A percentile compares a stretch with the other conserved stretches of the same genome.
These are phyloP conservation scores for Colletotrichum graminicola DNA, from an alignment of 2,329 filamentous ascomycete species.

Conservation along the genomic window DNA sequence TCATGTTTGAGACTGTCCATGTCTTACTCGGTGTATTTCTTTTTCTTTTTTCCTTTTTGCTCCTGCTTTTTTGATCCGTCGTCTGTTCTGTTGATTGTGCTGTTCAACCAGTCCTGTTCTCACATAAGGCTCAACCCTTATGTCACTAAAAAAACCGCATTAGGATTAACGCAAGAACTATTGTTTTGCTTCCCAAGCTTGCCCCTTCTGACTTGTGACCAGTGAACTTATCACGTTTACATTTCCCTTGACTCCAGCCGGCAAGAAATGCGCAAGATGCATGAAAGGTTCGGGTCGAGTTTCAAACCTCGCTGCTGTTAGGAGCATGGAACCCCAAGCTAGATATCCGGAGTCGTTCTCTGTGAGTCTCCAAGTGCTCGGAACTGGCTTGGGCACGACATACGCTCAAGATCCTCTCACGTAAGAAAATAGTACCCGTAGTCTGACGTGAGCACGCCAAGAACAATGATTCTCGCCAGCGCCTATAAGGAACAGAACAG, in stretches of 20 bases:
- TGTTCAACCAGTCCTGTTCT: conserved; percentile 1
- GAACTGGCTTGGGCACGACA: neutral
- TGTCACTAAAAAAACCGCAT: neutral
- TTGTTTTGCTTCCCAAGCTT: neutral
- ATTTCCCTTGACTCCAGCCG: neutral
- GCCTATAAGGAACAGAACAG: neutral
- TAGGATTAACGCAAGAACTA: neutral
- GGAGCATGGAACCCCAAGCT: fast-evolving
- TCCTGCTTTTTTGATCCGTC: neutral
- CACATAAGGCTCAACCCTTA: conserved; percentile 1
- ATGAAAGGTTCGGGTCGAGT: neutral
- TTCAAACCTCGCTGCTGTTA: neutral
- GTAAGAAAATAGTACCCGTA: conserved; percentile 8
- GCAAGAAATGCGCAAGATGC: neutral
- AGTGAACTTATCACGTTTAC: neutral
- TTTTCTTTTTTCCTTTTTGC: neutral
- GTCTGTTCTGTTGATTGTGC: neutral
- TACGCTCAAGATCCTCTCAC: neutral
- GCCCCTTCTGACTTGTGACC: neutral
- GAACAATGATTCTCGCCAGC: neutral
- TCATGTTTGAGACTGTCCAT: neutral
- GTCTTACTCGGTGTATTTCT: neutral
- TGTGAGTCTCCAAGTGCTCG: neutral
- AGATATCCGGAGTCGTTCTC: neutral
- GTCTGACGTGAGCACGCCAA: neutral